phyloP scores from a whole-genome alignment of 1,284 basidiomycete species.

The Fomitopsis betulina region DNA sequence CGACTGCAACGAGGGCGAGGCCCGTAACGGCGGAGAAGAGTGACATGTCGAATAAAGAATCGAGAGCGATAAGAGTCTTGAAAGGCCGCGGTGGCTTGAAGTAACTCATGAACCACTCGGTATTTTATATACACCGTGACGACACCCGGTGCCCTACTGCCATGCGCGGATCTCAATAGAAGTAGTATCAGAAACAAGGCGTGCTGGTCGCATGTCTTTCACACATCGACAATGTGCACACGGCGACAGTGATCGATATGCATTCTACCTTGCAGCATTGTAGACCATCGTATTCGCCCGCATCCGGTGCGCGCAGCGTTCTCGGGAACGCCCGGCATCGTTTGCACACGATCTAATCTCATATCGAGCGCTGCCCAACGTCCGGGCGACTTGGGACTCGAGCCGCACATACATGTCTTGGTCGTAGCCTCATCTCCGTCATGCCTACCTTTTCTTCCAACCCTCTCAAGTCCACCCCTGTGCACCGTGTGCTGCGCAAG shows the following conservation, averaged over 20 bases:
- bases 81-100: background rate
- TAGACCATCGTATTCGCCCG: background rate
- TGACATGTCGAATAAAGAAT: background rate
- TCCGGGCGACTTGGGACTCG: too few species aligned
- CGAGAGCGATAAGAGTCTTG: background rate
- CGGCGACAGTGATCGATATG: too few species aligned
- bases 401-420: background rate
- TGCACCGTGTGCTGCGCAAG: conserved; percentile 45
- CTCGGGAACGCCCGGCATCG: background rate
- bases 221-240: too few species aligned
- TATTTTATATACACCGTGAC: too few species aligned
- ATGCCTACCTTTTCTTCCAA: conserved; percentile 62
- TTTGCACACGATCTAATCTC: background rate
- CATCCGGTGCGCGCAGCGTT: too few species aligned
- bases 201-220: too few species aligned
- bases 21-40: background rate
- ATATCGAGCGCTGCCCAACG: background rate
- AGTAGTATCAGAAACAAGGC: too few species aligned
- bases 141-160: too few species aligned
- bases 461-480: conserved; percentile 40
- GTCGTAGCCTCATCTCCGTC: background rate
- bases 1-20: background rate
- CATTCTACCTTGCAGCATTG: too few species aligned
- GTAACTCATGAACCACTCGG: background rate
- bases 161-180: too few species aligned